Conservation (phyloP, 2,329 filamentous ascomycete genomes). For the Colletotrichum tropicale region DNA sequence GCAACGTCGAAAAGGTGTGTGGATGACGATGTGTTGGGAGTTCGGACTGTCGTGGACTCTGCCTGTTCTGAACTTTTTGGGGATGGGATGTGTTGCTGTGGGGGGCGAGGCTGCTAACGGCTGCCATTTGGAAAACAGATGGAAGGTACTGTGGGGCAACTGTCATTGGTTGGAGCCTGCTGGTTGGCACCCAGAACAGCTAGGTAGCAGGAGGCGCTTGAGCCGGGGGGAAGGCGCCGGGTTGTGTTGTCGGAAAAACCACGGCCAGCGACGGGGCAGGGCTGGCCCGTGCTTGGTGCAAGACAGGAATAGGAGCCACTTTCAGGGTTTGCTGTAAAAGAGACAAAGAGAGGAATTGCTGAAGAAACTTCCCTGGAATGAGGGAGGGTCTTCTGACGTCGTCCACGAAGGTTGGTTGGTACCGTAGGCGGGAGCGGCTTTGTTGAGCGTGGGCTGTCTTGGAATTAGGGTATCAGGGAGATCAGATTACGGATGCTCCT, state of each 20-base stretch:
- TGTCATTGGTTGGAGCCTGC: background rate
- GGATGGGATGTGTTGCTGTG: constrained; percentile 14
- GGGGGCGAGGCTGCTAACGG: constrained; percentile 11
- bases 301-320: background rate
- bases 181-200: background rate
- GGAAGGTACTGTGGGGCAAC: constrained; percentile 12
- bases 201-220: background rate
- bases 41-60: constrained; percentile 9
- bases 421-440: background rate
- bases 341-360: background rate
- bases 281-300: background rate
- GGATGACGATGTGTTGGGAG: background rate
- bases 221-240: background rate
- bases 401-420: background rate
- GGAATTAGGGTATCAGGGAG: background rate
- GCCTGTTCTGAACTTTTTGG: constrained; percentile 14
- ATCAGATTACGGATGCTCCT: background rate
- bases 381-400: background rate
- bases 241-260: constrained; percentile 13
- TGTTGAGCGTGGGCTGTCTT: background rate
- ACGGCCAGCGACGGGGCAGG: background rate
- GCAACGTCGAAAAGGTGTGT: constrained; percentile 5
- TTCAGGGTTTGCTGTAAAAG: background rate
- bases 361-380: background rate
- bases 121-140: constrained; percentile 6